Base-by-base conservation (phyloP, 805 yeast species). In the Clavispora phyllophila region DNA sequence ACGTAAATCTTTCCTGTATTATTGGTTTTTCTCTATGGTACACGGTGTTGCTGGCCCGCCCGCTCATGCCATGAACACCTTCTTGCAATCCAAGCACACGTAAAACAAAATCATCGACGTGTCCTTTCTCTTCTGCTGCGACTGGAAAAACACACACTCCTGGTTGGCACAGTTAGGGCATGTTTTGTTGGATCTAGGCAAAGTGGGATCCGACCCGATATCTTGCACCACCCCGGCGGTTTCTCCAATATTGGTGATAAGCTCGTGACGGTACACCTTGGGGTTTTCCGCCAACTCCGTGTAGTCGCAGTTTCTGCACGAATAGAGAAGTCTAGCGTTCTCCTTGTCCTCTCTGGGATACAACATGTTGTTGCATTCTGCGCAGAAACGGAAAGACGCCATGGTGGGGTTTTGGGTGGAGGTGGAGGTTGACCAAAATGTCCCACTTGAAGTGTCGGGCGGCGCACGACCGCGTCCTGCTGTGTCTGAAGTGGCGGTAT, bases 181-280 rank as follows among this genome's bases (percentile, higher is more conserved):
- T 55, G 86, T 90, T 59, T 87, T 87, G 62, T 91, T 93, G 1
- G 96, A 85, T 51, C 97, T 75, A 42, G 99, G 99, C 59, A 93
- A 81, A 2, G 99, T 93, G n/a, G 98, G 98, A 65, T 93, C 99
- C 19, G 83, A 74, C 1, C 96, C 97, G 51, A 93, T 86, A 63
- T 91, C 98, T 61, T 87, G 90, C 31, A 93, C 96, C 41, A 87
- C 96, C 55, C 98, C 98, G 1, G 98, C 98, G 2, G 96, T 91
- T 60, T 87, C 97, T 29, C 87, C 96, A 50, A 91, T 87, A 56
- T 86, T 84, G 12, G 97, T 80, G 51, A 88, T 84, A 66, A 91
- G 75, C 67, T 93, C 98, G 63, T 93, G 95, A 52, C 97, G 75
- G 63, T 87, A 88, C 29, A 93, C 96, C 60, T 84, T 78, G 25